Percentiles rank a stretch among this genome's conserved stretches.
These are phyloP conservation scores for Lactifluus volemus DNA, from an alignment of 768 basidiomycete genomes.

Conservation along the genomic window DNA sequence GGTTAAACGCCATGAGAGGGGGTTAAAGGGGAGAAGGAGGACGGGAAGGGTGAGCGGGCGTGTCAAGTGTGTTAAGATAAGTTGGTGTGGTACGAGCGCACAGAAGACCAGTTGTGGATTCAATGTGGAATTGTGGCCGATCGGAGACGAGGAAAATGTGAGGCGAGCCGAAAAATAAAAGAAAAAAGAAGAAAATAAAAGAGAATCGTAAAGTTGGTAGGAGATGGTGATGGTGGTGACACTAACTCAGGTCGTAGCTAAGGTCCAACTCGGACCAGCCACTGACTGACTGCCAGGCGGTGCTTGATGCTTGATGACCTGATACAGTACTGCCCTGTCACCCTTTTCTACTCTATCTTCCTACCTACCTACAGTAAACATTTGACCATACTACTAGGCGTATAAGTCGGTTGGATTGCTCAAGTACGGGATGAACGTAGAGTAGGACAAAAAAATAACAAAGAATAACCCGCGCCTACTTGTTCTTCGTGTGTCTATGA, in stretches of 20 bases:
- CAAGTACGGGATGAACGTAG: not conserved
- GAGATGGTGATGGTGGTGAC: not conserved
- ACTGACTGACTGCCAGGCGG: too few species aligned
- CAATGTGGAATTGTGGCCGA: not conserved
- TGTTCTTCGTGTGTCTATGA: slow-evolving; percentile 36
- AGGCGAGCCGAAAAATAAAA: not conserved
- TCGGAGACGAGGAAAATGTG: not conserved
- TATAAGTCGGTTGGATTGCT: not conserved
- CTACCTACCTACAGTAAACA: too few species aligned
- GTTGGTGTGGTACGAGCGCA: not conserved
- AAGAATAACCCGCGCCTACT: slow-evolving; percentile 21
- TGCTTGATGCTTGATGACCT: too few species aligned
- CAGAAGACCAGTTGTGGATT: too few species aligned
- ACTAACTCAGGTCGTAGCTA: not conserved
- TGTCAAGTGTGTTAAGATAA: not conserved
- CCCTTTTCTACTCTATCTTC: too few species aligned
- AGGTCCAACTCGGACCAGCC: too few species aligned
- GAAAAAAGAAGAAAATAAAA: not conserved
- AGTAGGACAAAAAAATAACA: too few species aligned
- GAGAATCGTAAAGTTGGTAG: not conserved
- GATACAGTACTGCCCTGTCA: too few species aligned
- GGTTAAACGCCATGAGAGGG: slow-evolving; percentile 39
- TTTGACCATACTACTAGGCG: too few species aligned
- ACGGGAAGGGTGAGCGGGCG: not conserved
- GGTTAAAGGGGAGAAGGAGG: not conserved